Base-by-base conservation (phyloP, 495 filamentous ascomycete species). In the Aspergillus conjunctus region DNA sequence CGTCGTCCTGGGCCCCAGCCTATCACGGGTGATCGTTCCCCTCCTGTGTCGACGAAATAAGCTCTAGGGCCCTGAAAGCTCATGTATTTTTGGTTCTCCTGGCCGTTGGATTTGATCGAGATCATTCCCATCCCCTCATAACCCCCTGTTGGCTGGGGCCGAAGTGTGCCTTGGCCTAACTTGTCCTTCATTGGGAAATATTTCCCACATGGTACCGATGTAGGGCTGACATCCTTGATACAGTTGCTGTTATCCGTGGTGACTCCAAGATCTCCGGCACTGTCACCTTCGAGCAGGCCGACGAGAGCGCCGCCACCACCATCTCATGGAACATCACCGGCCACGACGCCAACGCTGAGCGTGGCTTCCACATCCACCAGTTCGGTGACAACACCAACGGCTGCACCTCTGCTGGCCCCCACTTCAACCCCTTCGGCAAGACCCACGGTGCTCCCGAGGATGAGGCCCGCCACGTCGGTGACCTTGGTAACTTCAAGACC, bases 371-470 rank as follows among this genome's bases (percentile, higher is more conserved):
- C 83, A 88, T 98, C 71, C 94, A 98, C 82, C 89, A 94, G 79
- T 98, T 96, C 71, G 94, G 95, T 76, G 94, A 97, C 86, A 98
- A 97, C 85, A 97, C 95, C 83, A 98, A 98, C 79, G 94, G 95
- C 76, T 98, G 94, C 88, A 98, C 94, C 58, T 93, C 89, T 60
- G 94, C 94, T 54, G 94, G 94, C 45, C 92, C 94, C 68, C 94
- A 98, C 79, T 98, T 97, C 89, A 98, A 98, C 87, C 95, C 95
- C 66, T 85, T 88, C 76, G 79, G 81, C 79, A 94, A 94, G 84
- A 88, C 83, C 68, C 94, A 98, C 83, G 94, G 95, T 73, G 91
- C 88, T 72, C 95, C 91, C 66, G 67, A 70, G 2, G 92, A 96
- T 73, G 79, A 84, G 48, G 84, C 84, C 68, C 92, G 95, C 77